Base-by-base conservation (phyloP, 179 eudicot species). In the Nepenthes alata region DNA sequence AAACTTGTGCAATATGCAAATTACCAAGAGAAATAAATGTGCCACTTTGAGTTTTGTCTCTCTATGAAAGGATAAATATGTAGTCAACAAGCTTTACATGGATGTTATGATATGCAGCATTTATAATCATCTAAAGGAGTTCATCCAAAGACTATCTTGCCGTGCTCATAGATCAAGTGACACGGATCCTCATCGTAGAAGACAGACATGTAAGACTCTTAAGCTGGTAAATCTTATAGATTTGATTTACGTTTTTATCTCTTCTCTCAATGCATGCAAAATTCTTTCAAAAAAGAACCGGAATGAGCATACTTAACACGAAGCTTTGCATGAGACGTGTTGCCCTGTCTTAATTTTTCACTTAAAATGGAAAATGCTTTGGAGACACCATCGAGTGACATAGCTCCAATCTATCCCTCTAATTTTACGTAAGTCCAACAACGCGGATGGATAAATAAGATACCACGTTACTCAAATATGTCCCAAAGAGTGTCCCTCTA, bases 61-160 rank as follows among this genome's bases (percentile, higher is more conserved):
- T 25, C 25, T 25, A 25, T 25, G 25, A 25, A 25, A 13, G 6
- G 6, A 3, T 55, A 2, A 55, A 55, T 16, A 6, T 55, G 5
- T 10, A 7, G 0, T 55, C 25, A 6, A 25, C 25, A 25, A 25
- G 25, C 25, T 25, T 25, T 25, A 25, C 25, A 25, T 25, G 25
- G 25, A 25, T 34, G 15, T 6, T n/a, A 3, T 60, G 55, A 35
- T 38, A 47, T 77, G 75, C 83, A 88, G 97, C 80, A 91, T 86
- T 34, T 91, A 85, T 72, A 88, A 91, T 65, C 87, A 89, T 62
- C 34, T 79, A 62, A 71, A 66, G 70, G 95, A 79, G 65, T 71
- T 88, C 39, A 50, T 78, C 47, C 55, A 63, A 59, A 83, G 72
- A 61, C 58, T 88, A 49, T 77, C 80, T 62, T 75, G 70, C 36